A percentile compares a stretch with the other conserved stretches of the same genome.
Evolutionary conservation across 176 grass and related monocot genomes (phyloP).

Genomic region (Carex parvula): DNA sequence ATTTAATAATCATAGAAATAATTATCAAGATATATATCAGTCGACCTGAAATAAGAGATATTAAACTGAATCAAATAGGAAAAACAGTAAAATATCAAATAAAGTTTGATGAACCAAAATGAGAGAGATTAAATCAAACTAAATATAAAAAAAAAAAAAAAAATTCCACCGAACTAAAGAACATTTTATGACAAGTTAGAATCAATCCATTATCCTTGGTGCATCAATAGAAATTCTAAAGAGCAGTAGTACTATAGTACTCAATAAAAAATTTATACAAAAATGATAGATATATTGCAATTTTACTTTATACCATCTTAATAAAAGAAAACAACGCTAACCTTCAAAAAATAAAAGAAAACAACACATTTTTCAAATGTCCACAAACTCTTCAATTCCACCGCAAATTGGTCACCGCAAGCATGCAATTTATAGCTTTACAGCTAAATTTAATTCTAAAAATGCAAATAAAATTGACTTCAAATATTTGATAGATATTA

Average conservation of each 20-base stretch:
- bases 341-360: no score
- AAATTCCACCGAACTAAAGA: background rate
- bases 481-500: slow-evolving; percentile 5
- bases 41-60: no score
- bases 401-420: no score
- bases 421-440: background rate
- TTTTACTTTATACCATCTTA: background rate
- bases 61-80: no score
- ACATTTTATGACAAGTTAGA: background rate
- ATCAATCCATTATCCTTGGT: background rate
- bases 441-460: background rate
- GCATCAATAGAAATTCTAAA: background rate
- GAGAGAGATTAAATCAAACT: no score
- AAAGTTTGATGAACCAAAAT: no score
- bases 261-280: background rate
- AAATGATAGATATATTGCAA: background rate
- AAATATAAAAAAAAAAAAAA: no score
- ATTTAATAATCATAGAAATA: no score
- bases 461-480: background rate
- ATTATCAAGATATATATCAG: no score
- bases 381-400: background rate
- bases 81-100: no score
- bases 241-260: background rate
- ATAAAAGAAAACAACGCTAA: no score
- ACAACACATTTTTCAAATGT: background rate